Base-by-base conservation (phyloP, 1,284 basidiomycete species). In the Malassezia obtusa region DNA sequence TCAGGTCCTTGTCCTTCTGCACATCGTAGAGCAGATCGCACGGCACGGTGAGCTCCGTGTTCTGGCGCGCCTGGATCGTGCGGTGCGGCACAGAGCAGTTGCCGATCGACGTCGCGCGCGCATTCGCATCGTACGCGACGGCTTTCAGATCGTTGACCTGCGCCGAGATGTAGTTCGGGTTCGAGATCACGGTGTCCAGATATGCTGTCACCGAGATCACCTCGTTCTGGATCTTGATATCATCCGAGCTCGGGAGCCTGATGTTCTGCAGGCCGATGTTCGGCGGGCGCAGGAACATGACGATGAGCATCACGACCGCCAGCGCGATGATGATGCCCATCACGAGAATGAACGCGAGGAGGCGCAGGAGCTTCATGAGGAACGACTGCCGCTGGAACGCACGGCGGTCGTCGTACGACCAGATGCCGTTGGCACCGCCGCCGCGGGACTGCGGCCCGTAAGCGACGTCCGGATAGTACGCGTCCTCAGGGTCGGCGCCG, bases 21-120 rank as follows among this genome's bases (percentile, higher is more conserved):
- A 78, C 77, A 32, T 81, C 80, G 76, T 91, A 92, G 45, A 80
- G 78, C 50, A 94, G 78, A 3, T 79, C 71, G 74, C 91, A 85
- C 1, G 89, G 88, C 77, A 94, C 87, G 0, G 81, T 81, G 75
- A 90, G 82, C 50, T 83, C 85, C 3, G 84, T 87, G 61, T 80
- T 78, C 3, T 79, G 76, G 67, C 84, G 78, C 10, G 84, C 78
- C 6, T 77, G 68, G 71, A 94, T 84, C 33, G 81, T 79, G 56
- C 77, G 76, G 26, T 89, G 86, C 38, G 30, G 28, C 15, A 67
- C 32, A 4, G 39, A 44, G n/a, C 70, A 69, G n/a, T 40, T 33
- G 12, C 68, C 70, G 22, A 73, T 58, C 10, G 54, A 41, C 10
- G 53, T 57, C 10, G 49, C 43, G 31, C 51, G 58, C 8, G 63